These are phyloP conservation scores for Phytophthora pluvialis DNA, from an alignment of 352 stramenopile genomes.

Conservation along the genomic window DNA sequence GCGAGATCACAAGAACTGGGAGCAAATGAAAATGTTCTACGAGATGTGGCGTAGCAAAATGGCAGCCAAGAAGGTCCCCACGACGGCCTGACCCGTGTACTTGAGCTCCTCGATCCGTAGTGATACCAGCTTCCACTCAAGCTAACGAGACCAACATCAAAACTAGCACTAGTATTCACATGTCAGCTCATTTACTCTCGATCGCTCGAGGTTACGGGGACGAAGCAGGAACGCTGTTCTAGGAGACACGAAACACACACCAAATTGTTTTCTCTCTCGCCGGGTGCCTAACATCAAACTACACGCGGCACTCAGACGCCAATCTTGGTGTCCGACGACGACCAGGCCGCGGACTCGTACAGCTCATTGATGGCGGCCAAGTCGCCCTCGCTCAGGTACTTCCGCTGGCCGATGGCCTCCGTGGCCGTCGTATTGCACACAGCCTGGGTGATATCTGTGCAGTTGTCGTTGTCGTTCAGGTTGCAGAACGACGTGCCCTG, in stretches of 20 bases:
- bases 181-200: conserved; percentile 35
- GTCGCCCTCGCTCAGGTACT: conserved; percentile 51
- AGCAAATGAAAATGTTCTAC: not conserved
- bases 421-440: conserved; percentile 66
- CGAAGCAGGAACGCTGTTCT: conserved; percentile 29
- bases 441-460: conserved; percentile 59
- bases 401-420: conserved; percentile 69
- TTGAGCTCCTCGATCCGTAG: not conserved
- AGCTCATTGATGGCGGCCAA: conserved; percentile 57
- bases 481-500: conserved; percentile 70
- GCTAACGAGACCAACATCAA: not conserved
- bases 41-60: conserved; percentile 4
- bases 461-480: conserved; percentile 72
- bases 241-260: conserved; percentile 36
- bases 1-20: not conserved
- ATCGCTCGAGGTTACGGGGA: conserved; percentile 20
- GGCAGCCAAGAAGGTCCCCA: not conserved
- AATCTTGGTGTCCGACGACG: conserved; percentile 35
- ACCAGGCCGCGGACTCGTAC: conserved; percentile 41
- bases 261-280: conserved; percentile 26
- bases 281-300: conserved; percentile 16
- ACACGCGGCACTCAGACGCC: conserved; percentile 23
- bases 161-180: conserved; percentile 28
- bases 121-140: not conserved
- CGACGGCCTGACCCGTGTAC: not conserved